Evolutionary conservation across 345 rosid genomes (phyloP).

Genomic region (Gossypium sturtianum): DNA sequence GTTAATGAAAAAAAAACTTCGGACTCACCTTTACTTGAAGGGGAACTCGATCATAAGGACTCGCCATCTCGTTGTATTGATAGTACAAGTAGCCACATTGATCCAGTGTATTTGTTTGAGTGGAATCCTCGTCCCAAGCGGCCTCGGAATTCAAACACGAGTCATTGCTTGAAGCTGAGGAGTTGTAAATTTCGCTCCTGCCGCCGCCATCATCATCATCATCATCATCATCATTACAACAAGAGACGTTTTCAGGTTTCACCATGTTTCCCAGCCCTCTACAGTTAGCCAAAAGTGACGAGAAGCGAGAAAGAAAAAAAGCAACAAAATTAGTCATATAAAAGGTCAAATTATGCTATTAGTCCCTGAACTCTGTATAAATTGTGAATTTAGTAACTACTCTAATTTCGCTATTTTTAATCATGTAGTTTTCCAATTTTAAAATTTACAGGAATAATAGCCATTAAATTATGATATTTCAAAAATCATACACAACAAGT

Average conservation of each 20-base stretch:
- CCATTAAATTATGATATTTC: no score
- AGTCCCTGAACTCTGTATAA: no score
- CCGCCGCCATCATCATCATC: no score
- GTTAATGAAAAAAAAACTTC: background rate
- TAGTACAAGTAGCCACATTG: constrained; percentile 19
- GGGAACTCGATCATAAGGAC: constrained; percentile 24
- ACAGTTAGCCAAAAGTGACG: background rate
- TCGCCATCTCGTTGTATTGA: constrained; percentile 27
- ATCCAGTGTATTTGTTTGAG: background rate
- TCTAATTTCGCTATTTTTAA: no score
- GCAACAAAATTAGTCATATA: background rate
- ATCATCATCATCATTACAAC: background rate
- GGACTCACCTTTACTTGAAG: constrained; percentile 17
- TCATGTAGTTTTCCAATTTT: no score
- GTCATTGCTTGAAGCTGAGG: background rate
- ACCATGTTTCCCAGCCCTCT: background rate
- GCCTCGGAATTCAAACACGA: background rate
- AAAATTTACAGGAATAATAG: no score
- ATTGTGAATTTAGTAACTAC: no score
- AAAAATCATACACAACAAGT: no score
- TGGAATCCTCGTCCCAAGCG: background rate
- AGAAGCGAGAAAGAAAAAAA: background rate
- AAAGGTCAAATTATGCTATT: background rate
- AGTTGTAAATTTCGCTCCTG: background rate
- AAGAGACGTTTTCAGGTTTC: background rate